phyloP scores from a whole-genome alignment of 768 basidiomycete genomes.

The Tulasnella sp. region DNA sequence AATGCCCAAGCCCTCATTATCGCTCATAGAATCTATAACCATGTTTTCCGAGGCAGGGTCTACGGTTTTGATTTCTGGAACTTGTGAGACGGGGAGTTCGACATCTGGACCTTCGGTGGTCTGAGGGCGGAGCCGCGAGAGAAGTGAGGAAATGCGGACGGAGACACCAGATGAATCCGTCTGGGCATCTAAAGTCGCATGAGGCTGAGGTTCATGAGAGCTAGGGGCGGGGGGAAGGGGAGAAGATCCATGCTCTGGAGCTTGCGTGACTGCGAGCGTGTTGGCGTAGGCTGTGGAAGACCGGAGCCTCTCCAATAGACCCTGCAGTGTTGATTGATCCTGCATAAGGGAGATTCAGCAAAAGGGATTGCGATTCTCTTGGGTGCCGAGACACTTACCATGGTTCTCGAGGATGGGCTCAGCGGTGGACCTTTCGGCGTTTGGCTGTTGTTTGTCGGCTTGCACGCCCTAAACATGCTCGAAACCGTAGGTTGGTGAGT shows the following conservation, averaged over 20 bases:
- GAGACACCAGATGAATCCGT: constrained; percentile 7
- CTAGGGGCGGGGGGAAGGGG: neutral
- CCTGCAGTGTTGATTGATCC: constrained; percentile 69
- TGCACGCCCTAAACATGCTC: neutral
- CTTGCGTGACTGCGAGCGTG: neutral
- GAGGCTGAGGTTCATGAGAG: neutral
- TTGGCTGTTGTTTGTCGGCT: constrained; percentile 4
- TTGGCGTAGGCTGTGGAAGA: constrained; percentile 60
- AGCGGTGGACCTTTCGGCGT: neutral
- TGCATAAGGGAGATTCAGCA: constrained; percentile 40
- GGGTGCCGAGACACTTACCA: neutral
- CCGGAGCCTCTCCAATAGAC: constrained; percentile 70
- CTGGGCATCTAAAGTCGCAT: neutral
- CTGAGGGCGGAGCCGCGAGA: constrained; percentile 21
- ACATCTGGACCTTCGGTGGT: neutral
- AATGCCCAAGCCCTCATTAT: neutral
- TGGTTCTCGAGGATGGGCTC: neutral
- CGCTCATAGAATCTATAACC: neutral
- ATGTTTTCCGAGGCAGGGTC: neutral
- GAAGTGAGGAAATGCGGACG: constrained; percentile 35
- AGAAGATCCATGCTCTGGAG: constrained; percentile 49
- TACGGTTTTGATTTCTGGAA: neutral
- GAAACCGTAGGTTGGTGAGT: no score
- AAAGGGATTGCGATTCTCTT: neutral
- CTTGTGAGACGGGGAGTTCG: neutral